Base-by-base conservation (phyloP, 2,329 filamentous ascomycete species). In the Ascomycota sp. region DNA sequence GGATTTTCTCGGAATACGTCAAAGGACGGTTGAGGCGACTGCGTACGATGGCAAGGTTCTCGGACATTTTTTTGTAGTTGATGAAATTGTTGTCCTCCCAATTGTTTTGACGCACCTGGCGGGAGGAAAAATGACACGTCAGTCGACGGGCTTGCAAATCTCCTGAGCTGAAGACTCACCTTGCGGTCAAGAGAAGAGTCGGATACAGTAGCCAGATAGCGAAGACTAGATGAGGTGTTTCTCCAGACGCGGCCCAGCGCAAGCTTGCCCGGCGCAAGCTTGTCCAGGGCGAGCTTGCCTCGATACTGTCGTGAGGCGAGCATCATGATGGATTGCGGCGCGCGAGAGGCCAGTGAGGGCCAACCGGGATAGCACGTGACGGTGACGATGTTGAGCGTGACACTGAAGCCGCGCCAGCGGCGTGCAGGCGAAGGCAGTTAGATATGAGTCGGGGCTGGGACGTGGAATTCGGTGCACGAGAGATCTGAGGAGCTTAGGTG, bases 61-160 rank as follows among this genome's bases (percentile, higher is more conserved):
- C 85, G 46, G 79, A 83, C 83, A 95, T 94, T 71, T 94, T 94
- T 71, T 81, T 83, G 57, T 98, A 98, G 70, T 94, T 93, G 69
- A 95, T 93, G 68, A 82, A 94, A 69, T 91, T 89, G 57, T 69
- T 72, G 57, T 83, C 78, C 62, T 98, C 89, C 68, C 75, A 82
- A 63, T 82, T 94, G 68, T 86, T 92, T 70, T 95, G 93, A 58
- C 77, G 78, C 56, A 98, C 66, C 66, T 71, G 32, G 15, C 15
- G 15, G 15, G 15, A 17, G 15, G 15, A 17, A 17, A 17, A 13
- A n/a, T 8, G 4, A 20, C 10, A 10, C 11, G 30, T 23, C 23
- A 20, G 25, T 12, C 27, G 5, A 11, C 13, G 10, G 8, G n/a
- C 15, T 11, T 30, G 13, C 9, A 10, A 20, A 13, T 24, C 8